These are phyloP conservation scores for Rhododendron ferrugineum DNA, from an alignment of 148 eudicot species.

Conservation along the genomic window DNA sequence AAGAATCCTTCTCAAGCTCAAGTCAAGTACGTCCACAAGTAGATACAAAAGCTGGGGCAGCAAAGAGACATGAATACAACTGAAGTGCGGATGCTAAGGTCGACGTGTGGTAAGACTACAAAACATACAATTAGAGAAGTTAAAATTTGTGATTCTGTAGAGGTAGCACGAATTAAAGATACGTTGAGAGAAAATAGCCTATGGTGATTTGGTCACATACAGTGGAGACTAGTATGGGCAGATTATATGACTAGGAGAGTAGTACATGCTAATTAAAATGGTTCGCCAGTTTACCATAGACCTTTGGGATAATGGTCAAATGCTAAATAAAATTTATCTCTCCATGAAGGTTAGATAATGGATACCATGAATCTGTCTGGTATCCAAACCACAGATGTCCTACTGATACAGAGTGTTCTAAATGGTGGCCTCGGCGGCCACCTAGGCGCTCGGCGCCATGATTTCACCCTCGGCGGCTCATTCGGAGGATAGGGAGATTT, in stretches of 20 bases:
- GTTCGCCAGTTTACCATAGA: neutral
- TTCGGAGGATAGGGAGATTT: too few relatives aligned
- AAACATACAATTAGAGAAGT: neutral
- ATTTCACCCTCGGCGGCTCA: too few relatives aligned
- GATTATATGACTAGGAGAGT: neutral
- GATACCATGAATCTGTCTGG: too few relatives aligned
- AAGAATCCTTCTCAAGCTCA: neutral
- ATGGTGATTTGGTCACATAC: neutral
- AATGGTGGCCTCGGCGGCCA: too few relatives aligned
- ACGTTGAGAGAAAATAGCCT: neutral
- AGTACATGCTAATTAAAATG: neutral
- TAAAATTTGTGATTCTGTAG: neutral
- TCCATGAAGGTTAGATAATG: too few relatives aligned
- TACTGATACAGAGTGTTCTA: too few relatives aligned
- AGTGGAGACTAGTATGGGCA: neutral
- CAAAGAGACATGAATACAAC: neutral
- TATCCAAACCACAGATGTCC: too few relatives aligned
- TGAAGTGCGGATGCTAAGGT: neutral
- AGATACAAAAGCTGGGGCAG: neutral
- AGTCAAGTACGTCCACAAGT: neutral
- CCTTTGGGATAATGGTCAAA: neutral
- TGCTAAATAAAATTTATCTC: neutral
- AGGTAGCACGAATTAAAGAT: neutral
- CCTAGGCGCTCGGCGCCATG: too few relatives aligned
- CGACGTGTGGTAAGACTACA: neutral